Percentiles rank a stretch among this genome's conserved stretches.
Conservation (phyloP, 805 yeast species). For the Candida chauliodis region DNA sequence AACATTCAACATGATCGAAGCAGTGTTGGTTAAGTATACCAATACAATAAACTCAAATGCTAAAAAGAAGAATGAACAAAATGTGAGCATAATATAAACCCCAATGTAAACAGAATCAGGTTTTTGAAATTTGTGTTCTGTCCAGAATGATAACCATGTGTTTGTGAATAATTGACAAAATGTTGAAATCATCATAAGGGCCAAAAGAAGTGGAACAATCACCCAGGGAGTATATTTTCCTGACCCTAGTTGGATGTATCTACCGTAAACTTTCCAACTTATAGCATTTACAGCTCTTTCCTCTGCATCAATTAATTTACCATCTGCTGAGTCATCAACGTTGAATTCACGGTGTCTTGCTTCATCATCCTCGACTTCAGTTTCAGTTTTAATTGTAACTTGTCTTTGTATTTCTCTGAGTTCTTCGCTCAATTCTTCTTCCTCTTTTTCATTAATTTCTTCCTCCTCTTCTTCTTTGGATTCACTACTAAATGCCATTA, state of each 20-base stretch:
- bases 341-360: conserved; percentile 30
- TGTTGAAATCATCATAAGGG: conserved; percentile 31
- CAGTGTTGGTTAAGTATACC: conserved; percentile 48
- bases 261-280: conserved; percentile 43
- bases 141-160: conserved; percentile 86
- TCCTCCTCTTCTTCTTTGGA: conserved; percentile 16
- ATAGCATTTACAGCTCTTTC: conserved; percentile 58
- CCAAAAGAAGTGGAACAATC: conserved; percentile 19
- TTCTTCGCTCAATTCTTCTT: conserved; percentile 16
- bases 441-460: conserved; percentile 14
- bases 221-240: conserved; percentile 37
- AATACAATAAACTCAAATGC: conserved; percentile 42
- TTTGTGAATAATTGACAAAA: conserved; percentile 59
- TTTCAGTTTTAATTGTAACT: conserved; percentile 9
- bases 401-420: conserved; percentile 16
- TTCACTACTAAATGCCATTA: conserved; percentile 24
- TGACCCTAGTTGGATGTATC: conserved; percentile 53
- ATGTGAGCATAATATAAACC: conserved; percentile 58
- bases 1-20: conserved; percentile 59
- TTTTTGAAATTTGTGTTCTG: conserved; percentile 48
- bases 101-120: conserved; percentile 67
- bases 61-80: conserved; percentile 45
- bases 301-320: conserved; percentile 42
- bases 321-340: conserved; percentile 20
- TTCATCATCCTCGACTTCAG: conserved; percentile 27